Percentiles rank a stretch among this genome's conserved stretches.
Evolutionary conservation across 2,329 filamentous ascomycete species (phyloP).

Genomic region (Fusarium austroafricanum): DNA sequence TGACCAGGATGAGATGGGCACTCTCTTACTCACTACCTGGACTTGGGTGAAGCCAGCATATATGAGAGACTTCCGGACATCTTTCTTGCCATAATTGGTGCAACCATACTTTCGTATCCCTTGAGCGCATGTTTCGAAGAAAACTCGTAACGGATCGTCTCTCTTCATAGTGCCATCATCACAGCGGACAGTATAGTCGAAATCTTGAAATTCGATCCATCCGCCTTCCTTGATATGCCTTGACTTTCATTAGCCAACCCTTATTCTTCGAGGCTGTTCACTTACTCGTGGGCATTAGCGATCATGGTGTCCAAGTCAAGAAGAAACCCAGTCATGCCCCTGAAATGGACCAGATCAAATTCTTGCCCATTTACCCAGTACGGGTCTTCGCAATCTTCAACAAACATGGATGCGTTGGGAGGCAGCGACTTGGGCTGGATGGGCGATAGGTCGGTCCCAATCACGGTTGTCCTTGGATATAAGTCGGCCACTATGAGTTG

Average conservation of each 20-base stretch:
- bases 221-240: conserved; percentile 60
- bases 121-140: conserved; percentile 48
- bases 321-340: conserved; percentile 62
- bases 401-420: conserved; percentile 69
- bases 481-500: conserved; percentile 53
- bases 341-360: conserved; percentile 68
- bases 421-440: conserved; percentile 64
- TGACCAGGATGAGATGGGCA: conserved; percentile 61
- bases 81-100: conserved; percentile 51
- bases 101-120: conserved; percentile 54
- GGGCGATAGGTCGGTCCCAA: conserved; percentile 58
- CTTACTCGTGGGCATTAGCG: conserved; percentile 50
- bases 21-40: conserved; percentile 55
- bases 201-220: conserved; percentile 64
- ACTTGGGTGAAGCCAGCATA: conserved; percentile 59
- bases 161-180: conserved; percentile 59
- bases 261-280: conserved; percentile 1
- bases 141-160: conserved; percentile 53
- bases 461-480: conserved; percentile 55
- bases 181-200: conserved; percentile 55
- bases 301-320: conserved; percentile 63
- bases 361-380: conserved; percentile 65
- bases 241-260: conserved; percentile 14
- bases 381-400: conserved; percentile 70
- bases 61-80: conserved; percentile 52